These are phyloP conservation scores for Trypanosoma boissoni DNA, from an alignment of 208 protist species.

Conservation along the genomic window DNA sequence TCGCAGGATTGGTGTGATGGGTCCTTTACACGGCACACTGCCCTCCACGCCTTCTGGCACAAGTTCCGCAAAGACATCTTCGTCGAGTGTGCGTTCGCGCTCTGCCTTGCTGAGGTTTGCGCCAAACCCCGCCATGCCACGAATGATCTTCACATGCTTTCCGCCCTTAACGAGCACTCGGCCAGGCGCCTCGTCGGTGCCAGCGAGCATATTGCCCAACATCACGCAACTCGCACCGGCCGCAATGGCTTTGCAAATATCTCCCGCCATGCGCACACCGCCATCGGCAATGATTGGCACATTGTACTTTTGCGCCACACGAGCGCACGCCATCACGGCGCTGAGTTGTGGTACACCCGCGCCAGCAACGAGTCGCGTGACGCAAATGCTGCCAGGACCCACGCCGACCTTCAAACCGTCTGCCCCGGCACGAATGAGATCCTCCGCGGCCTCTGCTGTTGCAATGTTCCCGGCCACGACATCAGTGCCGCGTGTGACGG, in stretches of 20 bases:
- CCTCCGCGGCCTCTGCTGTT: conserved; percentile 67
- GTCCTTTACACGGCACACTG: conserved; percentile 82
- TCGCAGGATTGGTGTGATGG: conserved; percentile 69
- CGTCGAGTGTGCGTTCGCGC: conserved; percentile 72
- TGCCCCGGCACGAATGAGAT: conserved; percentile 87
- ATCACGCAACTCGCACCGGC: conserved; percentile 87
- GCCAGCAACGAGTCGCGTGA: conserved; percentile 84
- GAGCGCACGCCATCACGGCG: conserved; percentile 73
- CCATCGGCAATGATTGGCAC: conserved; percentile 91
- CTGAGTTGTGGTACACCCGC: conserved; percentile 85
- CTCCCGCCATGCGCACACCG: conserved; percentile 73
- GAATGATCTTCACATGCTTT: conserved; percentile 91
- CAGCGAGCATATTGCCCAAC: conserved; percentile 89
- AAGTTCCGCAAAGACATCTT: conserved; percentile 85
- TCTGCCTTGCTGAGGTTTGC: conserved; percentile 90
- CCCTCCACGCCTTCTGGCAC: conserved; percentile 90
- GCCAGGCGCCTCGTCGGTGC: conserved; percentile 87
- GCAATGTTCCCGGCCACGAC: conserved; percentile 91
- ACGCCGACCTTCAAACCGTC: conserved; percentile 90
- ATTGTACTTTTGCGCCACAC: conserved; percentile 54
- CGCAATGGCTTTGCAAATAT: conserved; percentile 89
- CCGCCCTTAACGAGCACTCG: conserved; percentile 88
- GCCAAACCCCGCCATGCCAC: conserved; percentile 89
- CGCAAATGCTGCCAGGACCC: conserved; percentile 87
- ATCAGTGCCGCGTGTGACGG: conserved; percentile 57